Conservation (phyloP, 2,329 filamentous ascomycete genomes). For the Fusarium chuoi region DNA sequence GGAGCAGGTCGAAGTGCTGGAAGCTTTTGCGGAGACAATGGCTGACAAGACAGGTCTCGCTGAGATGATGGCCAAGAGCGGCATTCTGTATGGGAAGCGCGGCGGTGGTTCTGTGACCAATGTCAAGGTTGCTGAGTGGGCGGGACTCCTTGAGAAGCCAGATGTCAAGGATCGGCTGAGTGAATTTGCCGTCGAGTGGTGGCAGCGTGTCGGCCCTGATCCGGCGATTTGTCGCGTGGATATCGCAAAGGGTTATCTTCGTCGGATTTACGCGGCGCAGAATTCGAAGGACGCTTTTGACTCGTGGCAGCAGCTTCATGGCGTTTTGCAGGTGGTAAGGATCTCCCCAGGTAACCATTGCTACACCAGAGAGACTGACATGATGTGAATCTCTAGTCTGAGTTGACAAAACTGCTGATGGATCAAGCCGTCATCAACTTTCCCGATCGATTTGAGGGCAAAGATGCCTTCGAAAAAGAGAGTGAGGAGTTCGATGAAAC, state of each 20-base stretch:
- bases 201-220: neutral
- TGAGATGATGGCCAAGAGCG: conserved; percentile 19
- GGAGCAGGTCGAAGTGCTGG: conserved; percentile 39
- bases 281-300: neutral
- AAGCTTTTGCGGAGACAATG: conserved; percentile 30
- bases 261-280: neutral
- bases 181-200: neutral
- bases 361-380: accelerated
- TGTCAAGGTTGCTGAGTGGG: neutral
- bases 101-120: neutral
- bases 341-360: no score
- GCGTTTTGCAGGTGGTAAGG: neutral
- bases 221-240: neutral
- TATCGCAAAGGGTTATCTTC: conserved; percentile 1
- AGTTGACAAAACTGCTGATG: neutral
- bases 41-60: conserved; percentile 25
- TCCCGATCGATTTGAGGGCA: neutral
- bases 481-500: neutral
- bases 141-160: neutral
- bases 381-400: neutral
- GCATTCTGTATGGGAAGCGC: neutral
- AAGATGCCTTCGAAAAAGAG: neutral
- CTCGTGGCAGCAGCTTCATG: neutral
- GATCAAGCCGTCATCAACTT: conserved; percentile 6
- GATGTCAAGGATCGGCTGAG: neutral